phyloP scores from a whole-genome alignment of 495 filamentous ascomycete genomes.

The Tetracladium setigerum region DNA sequence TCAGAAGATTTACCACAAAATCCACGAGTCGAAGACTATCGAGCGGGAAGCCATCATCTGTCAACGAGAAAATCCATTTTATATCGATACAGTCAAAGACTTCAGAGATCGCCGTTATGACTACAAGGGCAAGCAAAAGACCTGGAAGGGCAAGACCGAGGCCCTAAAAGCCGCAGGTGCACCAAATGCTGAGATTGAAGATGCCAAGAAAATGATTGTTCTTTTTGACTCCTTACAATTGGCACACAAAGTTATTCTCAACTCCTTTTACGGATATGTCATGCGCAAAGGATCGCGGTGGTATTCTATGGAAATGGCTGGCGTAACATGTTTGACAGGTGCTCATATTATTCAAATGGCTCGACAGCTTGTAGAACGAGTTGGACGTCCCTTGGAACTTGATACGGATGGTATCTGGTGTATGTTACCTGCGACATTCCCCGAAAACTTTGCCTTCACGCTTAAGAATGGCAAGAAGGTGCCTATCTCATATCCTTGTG shows the following conservation, averaged over 20 bases:
- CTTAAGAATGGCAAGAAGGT: slow-evolving; percentile 93
- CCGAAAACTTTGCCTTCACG: slow-evolving; percentile 93
- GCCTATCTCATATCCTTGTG: slow-evolving; percentile 92
- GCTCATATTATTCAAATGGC: slow-evolving; percentile 98
- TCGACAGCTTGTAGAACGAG: slow-evolving; percentile 84
- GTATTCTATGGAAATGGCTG: slow-evolving; percentile 99
- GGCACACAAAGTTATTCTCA: slow-evolving; percentile 97
- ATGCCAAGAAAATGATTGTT: slow-evolving; percentile 97
- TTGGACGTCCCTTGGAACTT: slow-evolving; percentile 91
- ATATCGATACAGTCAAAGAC: slow-evolving; percentile 89
- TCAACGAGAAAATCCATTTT: slow-evolving; percentile 97
- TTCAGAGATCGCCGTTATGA: slow-evolving; percentile 96
- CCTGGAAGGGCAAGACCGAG: slow-evolving; percentile 96
- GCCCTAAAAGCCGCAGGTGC: slow-evolving; percentile 76
- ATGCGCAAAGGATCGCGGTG: slow-evolving; percentile 98
- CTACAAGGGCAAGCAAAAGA: slow-evolving; percentile 96
- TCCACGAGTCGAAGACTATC: slow-evolving; percentile 90
- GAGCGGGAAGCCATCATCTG: slow-evolving; percentile 96
- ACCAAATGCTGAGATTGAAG: slow-evolving; percentile 68
- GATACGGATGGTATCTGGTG: slow-evolving; percentile 99
- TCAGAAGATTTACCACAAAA: slow-evolving; percentile 99
- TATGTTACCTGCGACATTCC: slow-evolving; percentile 95
- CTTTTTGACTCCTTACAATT: slow-evolving; percentile 94
- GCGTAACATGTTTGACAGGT: slow-evolving; percentile 94
- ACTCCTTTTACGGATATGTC: slow-evolving; percentile 98